Base-by-base conservation (phyloP, 768 basidiomycete genomes). In the Trametes punicea region DNA sequence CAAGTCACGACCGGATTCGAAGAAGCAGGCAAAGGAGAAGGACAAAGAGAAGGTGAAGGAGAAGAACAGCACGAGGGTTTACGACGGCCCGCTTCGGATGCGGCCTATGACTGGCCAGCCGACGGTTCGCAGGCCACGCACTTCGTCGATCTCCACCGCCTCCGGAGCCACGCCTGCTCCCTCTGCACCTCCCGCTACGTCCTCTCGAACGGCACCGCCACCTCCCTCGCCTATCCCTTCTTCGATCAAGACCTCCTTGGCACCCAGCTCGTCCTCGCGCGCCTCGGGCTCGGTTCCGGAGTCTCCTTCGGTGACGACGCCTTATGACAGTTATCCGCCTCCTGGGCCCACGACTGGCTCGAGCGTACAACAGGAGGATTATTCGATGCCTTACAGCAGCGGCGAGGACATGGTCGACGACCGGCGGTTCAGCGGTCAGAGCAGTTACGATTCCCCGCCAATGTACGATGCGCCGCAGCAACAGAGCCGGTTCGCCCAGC, bases 71-170 rank as follows among this genome's bases (percentile, higher is more conserved):
- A 29, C 40, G 39, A 66, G 64, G 61, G 76, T 78, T 42, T 79
- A 80, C 15, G 55, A 74, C 21, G 66, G 77, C 9, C 80, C 81
- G 33, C 71, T 80, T 40, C 80, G 81, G 15, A 68, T 77, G 9
- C 74, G 80, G 13, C 65, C 73, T 26, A 60, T 60, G 72, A 70
- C 40, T 75, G 75, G 56, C 29, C 66, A 64, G 26, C 44, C 55
- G 18, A 48, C 39, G 34, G 38, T 64, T 5, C 16, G 55, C 25
- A 42, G 62, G 31, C 56, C 25, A 44, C 55, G 60, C 27, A 59
- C 59, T 2, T 49, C 55, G 29, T 58, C 59, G 20, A 51, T 61
- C 36, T 59, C 62, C n/a, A 59, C 56, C 21, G 55, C 48, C 26
- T 48, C 59, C 10, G 44, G 44, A 6, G 30, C 62, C 6, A 31